Conservation (phyloP, 23 red algal genomes). For the Gracilaria vermiculophylla region DNA sequence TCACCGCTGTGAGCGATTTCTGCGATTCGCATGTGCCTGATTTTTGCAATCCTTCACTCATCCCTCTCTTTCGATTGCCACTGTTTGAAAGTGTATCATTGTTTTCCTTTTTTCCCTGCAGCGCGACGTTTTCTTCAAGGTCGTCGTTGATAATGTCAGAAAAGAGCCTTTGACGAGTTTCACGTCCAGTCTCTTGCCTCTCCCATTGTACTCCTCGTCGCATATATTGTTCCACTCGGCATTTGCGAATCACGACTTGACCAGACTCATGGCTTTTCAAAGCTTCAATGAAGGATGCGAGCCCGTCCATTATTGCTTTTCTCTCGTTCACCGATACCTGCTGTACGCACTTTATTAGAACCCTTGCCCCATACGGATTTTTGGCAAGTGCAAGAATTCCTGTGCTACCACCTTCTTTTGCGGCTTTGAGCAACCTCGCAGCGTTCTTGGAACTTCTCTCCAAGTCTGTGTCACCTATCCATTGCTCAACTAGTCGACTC, state of each 20-base stretch:
- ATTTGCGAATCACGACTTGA: slow-evolving; percentile 49
- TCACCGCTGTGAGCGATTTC: background rate
- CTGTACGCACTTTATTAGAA: slow-evolving; percentile 10
- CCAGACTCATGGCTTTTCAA: slow-evolving; percentile 30
- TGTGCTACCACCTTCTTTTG: background rate
- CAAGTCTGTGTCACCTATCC: background rate
- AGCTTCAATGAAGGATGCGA: background rate
- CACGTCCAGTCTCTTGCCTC: slow-evolving; percentile 20
- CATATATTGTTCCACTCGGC: slow-evolving; percentile 63
- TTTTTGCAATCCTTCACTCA: background rate
- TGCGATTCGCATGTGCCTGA: background rate
- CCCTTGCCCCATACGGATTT: slow-evolving; percentile 46
- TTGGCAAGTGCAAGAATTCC: slow-evolving; percentile 3
- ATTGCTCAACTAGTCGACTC: slow-evolving; percentile 62
- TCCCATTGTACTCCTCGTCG: slow-evolving; percentile 46
- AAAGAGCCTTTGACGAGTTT: slow-evolving; percentile 63
- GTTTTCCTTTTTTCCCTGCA: background rate
- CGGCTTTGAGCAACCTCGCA: slow-evolving; percentile 6
- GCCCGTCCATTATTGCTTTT: slow-evolving; percentile 44
- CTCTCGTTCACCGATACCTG: background rate
- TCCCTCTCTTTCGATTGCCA: background rate
- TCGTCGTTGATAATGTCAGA: slow-evolving; percentile 39
- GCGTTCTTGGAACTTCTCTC: slow-evolving; percentile 24
- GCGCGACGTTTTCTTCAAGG: background rate
- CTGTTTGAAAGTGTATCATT: background rate